Evolutionary conservation across 2,329 filamentous ascomycete species (phyloP).

Genomic region (Botrytis cinerea): DNA sequence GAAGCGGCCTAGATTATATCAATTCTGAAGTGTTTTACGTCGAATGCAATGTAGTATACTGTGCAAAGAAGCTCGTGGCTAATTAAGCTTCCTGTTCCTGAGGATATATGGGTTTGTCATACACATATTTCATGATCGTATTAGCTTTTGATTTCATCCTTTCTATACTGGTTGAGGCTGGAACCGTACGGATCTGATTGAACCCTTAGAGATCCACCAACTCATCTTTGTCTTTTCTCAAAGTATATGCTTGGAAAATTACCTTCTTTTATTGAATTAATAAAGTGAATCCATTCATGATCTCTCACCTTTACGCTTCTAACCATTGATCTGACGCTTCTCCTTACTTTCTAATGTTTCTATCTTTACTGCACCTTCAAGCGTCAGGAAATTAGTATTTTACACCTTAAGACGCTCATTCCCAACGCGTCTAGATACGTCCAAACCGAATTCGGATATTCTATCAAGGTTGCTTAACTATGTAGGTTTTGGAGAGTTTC

Average conservation of each 20-base stretch:
- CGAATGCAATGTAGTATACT: neutral
- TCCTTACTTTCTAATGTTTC: neutral
- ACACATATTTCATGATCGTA: neutral
- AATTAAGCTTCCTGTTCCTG: neutral
- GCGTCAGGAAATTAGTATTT: rapidly evolving
- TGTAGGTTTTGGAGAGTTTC: neutral
- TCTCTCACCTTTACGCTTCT: rapidly evolving
- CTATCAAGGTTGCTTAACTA: neutral
- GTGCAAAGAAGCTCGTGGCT: neutral
- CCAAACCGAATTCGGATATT: rapidly evolving
- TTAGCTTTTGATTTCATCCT: neutral
- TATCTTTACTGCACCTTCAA: neutral
- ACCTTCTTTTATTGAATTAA: neutral
- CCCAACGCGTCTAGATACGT: neutral
- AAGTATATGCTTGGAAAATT: neutral
- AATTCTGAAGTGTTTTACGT: rapidly evolving
- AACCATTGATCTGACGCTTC: rapidly evolving
- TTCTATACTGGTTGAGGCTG: neutral
- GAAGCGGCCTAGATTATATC: rapidly evolving
- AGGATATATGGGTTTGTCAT: neutral
- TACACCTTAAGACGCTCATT: neutral
- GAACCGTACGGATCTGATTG: neutral
- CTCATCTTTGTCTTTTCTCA: neutral
- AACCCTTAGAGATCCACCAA: neutral
- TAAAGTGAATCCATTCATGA: neutral